Evolutionary conservation across 2,329 filamentous ascomycete species (phyloP), one percentile per base, ranked within the genome.

Genomic region (Pseudocercospora musae): DNA sequence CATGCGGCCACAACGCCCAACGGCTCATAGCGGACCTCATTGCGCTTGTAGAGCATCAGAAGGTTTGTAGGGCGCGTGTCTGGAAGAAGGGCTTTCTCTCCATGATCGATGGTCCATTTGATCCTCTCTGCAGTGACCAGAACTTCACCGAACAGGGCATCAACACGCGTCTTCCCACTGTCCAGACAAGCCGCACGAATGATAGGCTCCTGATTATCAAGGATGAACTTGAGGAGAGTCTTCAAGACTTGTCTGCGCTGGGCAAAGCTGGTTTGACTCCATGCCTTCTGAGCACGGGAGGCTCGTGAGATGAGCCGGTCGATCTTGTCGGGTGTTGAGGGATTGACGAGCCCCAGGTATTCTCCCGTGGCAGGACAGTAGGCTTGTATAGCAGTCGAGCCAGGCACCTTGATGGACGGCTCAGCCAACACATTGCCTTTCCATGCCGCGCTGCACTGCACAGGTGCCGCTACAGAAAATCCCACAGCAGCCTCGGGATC

Each of bases 91-190:
- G 92, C 90, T 71, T 85, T 86, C 77, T 97, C 93, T 70, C 95
- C 95, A 77, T 99, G 92, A 67, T 87, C 82, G 66, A 98, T 88
- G 2, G 92, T 96, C 95, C 95, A 99, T 73, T 90, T 88, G 63
- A 99, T 83, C 81, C 96, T 97, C 81, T 98, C 95, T 0, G 85
- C 88, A 6, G 95, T 97, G 46, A 97, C 92, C 59, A 99, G 82
- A 66, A 98, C 93, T 82, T 99, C 95, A 57, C 95, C 95, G 60
- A 99, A 87, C 69, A 90, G 88, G 0, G 94, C 95, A 78, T 99
- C 95, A 42, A 98, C 87, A 81, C 94, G 90, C 1, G 96, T 97
- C 83, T 99, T 99, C 66, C 95, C 95, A 46, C 91, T 96, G 78
- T 99, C 95, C 37, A 96, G 83, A 72, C 91, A 96, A 55, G 93